Conservation (phyloP, 495 filamentous ascomycete genomes). For the Lepidopterella palustris region DNA sequence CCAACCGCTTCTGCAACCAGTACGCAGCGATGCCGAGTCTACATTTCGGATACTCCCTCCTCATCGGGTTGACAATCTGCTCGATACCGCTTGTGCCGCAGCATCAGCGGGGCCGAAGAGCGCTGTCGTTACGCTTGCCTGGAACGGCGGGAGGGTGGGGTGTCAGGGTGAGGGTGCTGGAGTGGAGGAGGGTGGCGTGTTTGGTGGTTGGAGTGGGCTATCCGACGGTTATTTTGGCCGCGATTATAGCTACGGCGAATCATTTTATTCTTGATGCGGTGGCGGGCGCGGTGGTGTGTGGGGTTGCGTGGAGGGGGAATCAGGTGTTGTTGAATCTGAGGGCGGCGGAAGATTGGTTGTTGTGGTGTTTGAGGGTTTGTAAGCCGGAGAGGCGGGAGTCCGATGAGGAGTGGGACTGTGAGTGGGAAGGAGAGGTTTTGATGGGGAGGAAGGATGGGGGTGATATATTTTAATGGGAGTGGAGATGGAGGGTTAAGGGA, state of each 20-base stretch:
- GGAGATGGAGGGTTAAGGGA: too few species aligned
- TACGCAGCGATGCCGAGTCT: slow-evolving; percentile 75
- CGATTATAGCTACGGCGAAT: slow-evolving; percentile 68
- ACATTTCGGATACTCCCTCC: slow-evolving; percentile 73
- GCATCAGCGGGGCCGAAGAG: slow-evolving; percentile 13
- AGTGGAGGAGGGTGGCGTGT: slow-evolving; percentile 44
- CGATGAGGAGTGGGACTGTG: slow-evolving; percentile 2
- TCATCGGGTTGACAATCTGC: slow-evolving; percentile 65
- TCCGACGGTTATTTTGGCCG: slow-evolving; percentile 56
- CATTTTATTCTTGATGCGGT: slow-evolving; percentile 64
- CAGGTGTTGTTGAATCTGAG: slow-evolving; percentile 53
- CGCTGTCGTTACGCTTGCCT: not conserved
- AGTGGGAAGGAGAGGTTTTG: not conserved
- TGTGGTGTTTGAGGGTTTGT: slow-evolving; percentile 55
- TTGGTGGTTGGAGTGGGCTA: slow-evolving; percentile 54
- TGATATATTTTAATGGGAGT: too few species aligned
- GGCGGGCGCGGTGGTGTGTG: slow-evolving; percentile 55
- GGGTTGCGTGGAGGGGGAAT: slow-evolving; percentile 53
- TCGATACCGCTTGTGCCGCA: slow-evolving; percentile 42
- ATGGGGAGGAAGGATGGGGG: too few species aligned
- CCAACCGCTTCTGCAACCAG: slow-evolving; percentile 63
- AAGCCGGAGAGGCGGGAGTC: slow-evolving; percentile 43
- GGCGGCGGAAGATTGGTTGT: slow-evolving; percentile 58
- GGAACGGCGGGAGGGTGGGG: not conserved
- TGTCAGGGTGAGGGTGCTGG: slow-evolving; percentile 30